Evolutionary conservation across 768 basidiomycete species (phyloP), one percentile per base, ranked within the genome.

Genomic region (Xerocomellus amylosporus): DNA sequence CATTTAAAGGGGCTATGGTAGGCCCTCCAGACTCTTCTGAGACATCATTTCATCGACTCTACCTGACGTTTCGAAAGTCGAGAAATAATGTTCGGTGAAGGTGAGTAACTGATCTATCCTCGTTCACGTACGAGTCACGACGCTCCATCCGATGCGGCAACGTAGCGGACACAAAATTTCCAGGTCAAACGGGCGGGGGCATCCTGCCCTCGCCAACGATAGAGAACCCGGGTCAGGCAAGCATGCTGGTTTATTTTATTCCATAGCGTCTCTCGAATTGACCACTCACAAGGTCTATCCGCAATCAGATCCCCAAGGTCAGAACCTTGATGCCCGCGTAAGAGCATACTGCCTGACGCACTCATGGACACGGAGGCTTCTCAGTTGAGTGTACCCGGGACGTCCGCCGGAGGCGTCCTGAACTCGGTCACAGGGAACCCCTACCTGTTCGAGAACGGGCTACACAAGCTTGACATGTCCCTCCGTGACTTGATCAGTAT

Each of bases 141-240:
- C n/a, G 24, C 8, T 38, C 39, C 26, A 30, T 6, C 30, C 40
- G 12, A 46, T 36, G 9, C 30, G 53, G 20, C 10, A 22, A 45
- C 6, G 6, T 2, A 40, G 38, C 30, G 13, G 22, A 42, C 15
- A 14, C 28, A 22, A 52, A 17, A 56, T 55, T 36, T 57, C 75
- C 78, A 17, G 64, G 64, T 46, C 74, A 74, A 34, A 59, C 62
- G 36, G 59, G 51, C 76, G 14, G 39, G 5, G 30, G 14, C 1
- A 43, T 46, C 5, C 17, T 10, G 0, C 40, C 30, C 15, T 43
- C 43, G 13, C 30, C 80, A 1, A 72, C 73, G 5, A 60, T 63
- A 30, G 77, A 80, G 62, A 83, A 81, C 55, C 78, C 76, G 6
- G 79, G 75, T 13, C 71, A 73, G 60, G 79, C 78, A 51, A 24